These are phyloP conservation scores for Lecanicillium sp. DNA, from an alignment of 2,329 filamentous ascomycete genomes.

Conservation along the genomic window DNA sequence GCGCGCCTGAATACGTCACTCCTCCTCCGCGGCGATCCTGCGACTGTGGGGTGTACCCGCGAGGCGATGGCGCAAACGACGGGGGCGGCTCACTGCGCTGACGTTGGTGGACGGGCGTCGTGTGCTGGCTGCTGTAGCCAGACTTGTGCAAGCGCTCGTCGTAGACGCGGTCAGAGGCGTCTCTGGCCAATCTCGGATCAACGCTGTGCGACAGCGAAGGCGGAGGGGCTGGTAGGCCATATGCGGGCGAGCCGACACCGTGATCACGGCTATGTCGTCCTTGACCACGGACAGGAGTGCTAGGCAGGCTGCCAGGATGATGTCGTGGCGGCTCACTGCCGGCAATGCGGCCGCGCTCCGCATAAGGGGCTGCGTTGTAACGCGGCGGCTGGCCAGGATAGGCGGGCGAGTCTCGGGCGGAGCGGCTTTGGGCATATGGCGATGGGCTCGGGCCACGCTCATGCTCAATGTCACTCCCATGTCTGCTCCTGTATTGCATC, in stretches of 20 bases:
- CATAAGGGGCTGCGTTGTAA: background rate
- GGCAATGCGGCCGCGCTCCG: background rate
- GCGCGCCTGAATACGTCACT: slow-evolving; percentile 28
- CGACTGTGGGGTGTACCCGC: slow-evolving; percentile 29
- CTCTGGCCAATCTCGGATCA: slow-evolving; percentile 46
- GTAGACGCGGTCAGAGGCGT: slow-evolving; percentile 50
- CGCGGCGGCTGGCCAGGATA: slow-evolving; percentile 1
- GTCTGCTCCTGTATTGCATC: slow-evolving; percentile 1
- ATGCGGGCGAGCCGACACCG: slow-evolving; percentile 27
- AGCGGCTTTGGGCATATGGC: slow-evolving; percentile 6
- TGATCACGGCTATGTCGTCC: slow-evolving; percentile 24
- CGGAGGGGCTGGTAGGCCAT: slow-evolving; percentile 42
- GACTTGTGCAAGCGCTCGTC: slow-evolving; percentile 43
- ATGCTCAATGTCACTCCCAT: slow-evolving; percentile 2
- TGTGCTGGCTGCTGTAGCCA: slow-evolving; percentile 30
- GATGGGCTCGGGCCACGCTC: slow-evolving; percentile 7
- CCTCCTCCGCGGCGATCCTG: slow-evolving; percentile 32
- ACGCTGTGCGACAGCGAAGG: slow-evolving; percentile 54
- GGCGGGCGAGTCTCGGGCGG: background rate
- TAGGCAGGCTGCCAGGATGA: background rate
- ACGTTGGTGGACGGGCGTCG: slow-evolving; percentile 34
- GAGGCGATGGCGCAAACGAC: slow-evolving; percentile 19
- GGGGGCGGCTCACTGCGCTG: slow-evolving; percentile 23
- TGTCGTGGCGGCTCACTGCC: no score
- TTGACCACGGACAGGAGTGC: slow-evolving; percentile 9